These are phyloP conservation scores for Daldinia decipiens DNA, from an alignment of 495 filamentous ascomycete species.

Conservation along the genomic window DNA sequence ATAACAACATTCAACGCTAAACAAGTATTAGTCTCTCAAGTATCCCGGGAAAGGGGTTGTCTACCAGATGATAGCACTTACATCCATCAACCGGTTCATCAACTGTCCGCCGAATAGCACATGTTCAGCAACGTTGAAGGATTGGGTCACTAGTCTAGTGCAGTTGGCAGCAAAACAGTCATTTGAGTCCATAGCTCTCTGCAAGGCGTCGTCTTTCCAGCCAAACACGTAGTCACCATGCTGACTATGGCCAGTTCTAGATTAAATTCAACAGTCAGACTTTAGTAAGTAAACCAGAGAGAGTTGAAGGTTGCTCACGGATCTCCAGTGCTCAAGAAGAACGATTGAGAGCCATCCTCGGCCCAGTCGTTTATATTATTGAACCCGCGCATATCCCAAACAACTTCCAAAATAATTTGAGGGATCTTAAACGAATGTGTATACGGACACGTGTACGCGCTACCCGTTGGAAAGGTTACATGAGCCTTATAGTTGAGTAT, in stretches of 20 bases:
- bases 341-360: constrained; percentile 53
- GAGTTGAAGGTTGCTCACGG: constrained; percentile 37
- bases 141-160: constrained; percentile 45
- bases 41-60: not conserved
- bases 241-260: constrained; percentile 52
- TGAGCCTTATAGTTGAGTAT: constrained; percentile 54
- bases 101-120: constrained; percentile 50
- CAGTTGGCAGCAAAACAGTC: constrained; percentile 52
- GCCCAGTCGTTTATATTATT: constrained; percentile 56
- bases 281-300: too few species aligned
- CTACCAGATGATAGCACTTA: constrained; percentile 35
- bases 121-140: constrained; percentile 48
- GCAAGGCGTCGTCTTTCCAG: constrained; percentile 54
- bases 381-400: constrained; percentile 53
- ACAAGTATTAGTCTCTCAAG: not conserved
- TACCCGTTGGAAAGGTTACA: constrained; percentile 48
- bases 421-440: constrained; percentile 55
- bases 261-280: constrained; percentile 2
- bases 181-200: constrained; percentile 55
- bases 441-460: constrained; percentile 45
- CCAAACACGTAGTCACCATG: constrained; percentile 61
- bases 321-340: constrained; percentile 54
- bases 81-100: constrained; percentile 53
- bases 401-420: constrained; percentile 52
- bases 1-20: constrained; percentile 26